Evolutionary conservation across 2,329 filamentous ascomycete genomes (phyloP).

Genomic region (Scolecobasidium constrictum): DNA sequence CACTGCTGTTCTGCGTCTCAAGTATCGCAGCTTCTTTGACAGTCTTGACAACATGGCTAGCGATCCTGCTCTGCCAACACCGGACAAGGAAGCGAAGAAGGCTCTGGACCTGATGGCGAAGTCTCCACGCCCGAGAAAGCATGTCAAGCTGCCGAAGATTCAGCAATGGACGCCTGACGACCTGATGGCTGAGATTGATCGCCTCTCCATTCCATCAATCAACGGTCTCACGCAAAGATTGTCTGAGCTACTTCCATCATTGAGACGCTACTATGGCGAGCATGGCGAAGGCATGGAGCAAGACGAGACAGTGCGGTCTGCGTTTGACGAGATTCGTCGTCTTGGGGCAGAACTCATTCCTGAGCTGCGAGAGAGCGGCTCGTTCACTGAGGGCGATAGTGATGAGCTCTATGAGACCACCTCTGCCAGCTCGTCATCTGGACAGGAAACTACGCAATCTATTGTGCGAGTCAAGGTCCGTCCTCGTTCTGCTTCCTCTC

Average conservation of each 20-base stretch:
- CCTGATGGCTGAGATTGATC: slow-evolving; percentile 33
- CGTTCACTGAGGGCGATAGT: background rate
- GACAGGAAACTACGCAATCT: background rate
- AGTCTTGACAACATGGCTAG: slow-evolving; percentile 18
- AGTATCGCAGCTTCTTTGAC: slow-evolving; percentile 34
- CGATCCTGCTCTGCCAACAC: background rate
- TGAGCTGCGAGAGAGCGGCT: background rate
- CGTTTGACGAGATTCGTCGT: slow-evolving; percentile 15
- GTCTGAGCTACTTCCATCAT: slow-evolving; percentile 33
- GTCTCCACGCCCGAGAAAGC: slow-evolving; percentile 4
- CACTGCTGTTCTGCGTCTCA: slow-evolving; percentile 29
- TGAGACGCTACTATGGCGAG: slow-evolving; percentile 28
- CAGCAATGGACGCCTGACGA: slow-evolving; percentile 30
- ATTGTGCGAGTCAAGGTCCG: slow-evolving; percentile 2
- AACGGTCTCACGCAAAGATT: slow-evolving; percentile 33
- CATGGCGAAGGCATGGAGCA: slow-evolving; percentile 23
- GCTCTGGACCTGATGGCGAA: background rate
- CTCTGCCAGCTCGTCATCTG: background rate
- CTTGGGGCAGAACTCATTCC: slow-evolving; percentile 2
- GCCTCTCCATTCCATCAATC: slow-evolving; percentile 35
- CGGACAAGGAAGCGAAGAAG: background rate
- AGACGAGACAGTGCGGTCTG: slow-evolving; percentile 10
- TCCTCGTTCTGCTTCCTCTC: slow-evolving; percentile 7
- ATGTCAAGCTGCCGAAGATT: slow-evolving; percentile 11
- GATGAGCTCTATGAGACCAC: background rate